Conservation (phyloP, 1,139 yeast species). For the Blastobotrys arbuscula region DNA sequence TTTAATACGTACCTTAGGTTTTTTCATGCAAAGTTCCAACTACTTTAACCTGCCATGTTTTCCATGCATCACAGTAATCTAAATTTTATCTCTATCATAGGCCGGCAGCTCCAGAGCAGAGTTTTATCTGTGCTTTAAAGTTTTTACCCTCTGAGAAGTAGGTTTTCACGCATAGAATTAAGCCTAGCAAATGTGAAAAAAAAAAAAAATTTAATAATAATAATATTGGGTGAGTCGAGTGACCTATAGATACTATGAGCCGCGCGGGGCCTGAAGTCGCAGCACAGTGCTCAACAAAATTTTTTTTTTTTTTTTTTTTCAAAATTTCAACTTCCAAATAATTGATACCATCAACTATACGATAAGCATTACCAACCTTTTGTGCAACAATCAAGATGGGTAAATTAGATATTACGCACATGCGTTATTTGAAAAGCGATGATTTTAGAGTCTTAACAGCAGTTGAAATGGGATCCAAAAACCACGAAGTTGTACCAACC, state of each 20-base stretch:
- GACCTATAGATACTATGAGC: neutral
- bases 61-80: no score
- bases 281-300: neutral
- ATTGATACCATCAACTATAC: neutral
- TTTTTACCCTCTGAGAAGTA: no score
- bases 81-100: no score
- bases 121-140: no score
- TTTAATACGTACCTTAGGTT: no score
- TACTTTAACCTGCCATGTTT: no score
- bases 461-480: conserved; percentile 80
- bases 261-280: neutral
- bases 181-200: no score
- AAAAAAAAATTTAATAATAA: no score
- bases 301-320: neutral
- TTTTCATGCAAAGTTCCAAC: no score
- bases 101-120: no score
- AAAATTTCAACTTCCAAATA: neutral
- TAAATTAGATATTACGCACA: conserved; percentile 89
- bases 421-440: conserved; percentile 86
- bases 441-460: conserved; percentile 89
- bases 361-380: neutral
- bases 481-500: conserved; percentile 94
- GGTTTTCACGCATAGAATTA: no score
- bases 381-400: conserved; percentile 35
- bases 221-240: no score